A percentile compares a stretch with the other conserved stretches of the same genome.
phyloP scores from a whole-genome alignment of 352 stramenopile species.

The Globisporangium nagaii region DNA sequence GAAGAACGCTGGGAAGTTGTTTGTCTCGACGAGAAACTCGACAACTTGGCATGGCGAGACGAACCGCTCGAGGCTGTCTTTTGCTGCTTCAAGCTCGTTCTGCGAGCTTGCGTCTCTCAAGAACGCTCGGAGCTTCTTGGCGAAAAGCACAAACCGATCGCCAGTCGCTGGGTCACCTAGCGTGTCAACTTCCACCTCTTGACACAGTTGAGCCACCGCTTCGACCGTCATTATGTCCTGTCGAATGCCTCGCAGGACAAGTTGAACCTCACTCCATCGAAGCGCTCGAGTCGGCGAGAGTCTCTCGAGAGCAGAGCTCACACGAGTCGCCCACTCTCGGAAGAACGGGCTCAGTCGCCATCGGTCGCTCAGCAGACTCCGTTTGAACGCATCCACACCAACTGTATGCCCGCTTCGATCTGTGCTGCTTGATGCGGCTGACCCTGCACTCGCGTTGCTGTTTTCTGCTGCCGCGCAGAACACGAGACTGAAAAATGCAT shows the following conservation, averaged over 20 bases:
- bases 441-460: not conserved
- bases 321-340: not conserved
- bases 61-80: not conserved
- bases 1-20: conserved; percentile 3
- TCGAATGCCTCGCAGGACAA: not conserved
- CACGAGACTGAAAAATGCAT: not conserved
- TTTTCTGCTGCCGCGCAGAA: not conserved
- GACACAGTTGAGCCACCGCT: not conserved
- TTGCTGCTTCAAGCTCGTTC: not conserved
- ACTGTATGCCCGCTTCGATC: not conserved
- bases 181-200: not conserved
- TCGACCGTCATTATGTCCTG: not conserved
- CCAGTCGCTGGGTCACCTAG: not conserved
- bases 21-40: conserved; percentile 1
- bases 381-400: not conserved
- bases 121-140: not conserved
- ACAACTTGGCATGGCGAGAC: not conserved
- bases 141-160: not conserved
- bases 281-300: not conserved
- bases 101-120: too few species aligned
- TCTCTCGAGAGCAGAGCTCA: not conserved
- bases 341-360: conserved; percentile 4
- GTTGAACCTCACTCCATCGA: conserved; percentile 1
- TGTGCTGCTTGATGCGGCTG: too few species aligned
- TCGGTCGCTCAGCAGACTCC: not conserved